Conservation (phyloP, 176 grass and related monocot genomes). For the Saccharum spontaneum region DNA sequence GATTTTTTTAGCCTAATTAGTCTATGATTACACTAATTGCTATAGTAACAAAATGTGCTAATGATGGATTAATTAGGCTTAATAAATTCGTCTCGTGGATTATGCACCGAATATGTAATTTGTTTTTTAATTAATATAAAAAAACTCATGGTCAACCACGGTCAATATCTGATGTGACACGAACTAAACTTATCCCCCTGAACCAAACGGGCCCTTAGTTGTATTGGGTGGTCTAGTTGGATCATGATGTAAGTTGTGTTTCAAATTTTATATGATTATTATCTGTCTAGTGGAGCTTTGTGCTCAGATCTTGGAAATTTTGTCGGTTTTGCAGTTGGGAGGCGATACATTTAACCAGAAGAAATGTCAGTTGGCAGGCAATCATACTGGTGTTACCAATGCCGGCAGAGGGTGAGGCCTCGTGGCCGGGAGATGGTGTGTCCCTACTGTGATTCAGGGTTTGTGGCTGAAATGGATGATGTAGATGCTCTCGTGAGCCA, state of each 20-base stretch:
- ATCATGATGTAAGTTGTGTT: not conserved
- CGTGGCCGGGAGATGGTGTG: slow-evolving; percentile 65
- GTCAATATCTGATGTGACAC: no score
- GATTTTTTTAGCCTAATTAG: no score
- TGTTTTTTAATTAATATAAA: no score
- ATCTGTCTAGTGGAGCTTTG: not conserved
- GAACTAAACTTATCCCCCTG: no score
- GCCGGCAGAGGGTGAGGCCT: slow-evolving; percentile 66
- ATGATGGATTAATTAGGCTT: no score
- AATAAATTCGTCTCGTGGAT: no score
- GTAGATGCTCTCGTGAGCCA: slow-evolving; percentile 62
- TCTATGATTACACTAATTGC: no score
- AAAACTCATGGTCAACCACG: no score
- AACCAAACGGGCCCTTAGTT: no score
- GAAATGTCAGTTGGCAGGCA: slow-evolving; percentile 57
- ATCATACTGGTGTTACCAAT: slow-evolving; percentile 90
- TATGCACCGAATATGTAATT: no score
- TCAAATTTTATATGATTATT: slow-evolving; percentile 9
- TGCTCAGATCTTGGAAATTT: not conserved
- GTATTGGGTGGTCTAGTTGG: not conserved
- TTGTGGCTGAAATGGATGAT: slow-evolving; percentile 70
- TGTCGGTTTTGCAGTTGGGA: slow-evolving; percentile 31
- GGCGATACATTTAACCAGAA: not conserved
- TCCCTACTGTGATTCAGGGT: slow-evolving; percentile 79
- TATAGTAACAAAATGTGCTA: no score